These are phyloP conservation scores for Podila verticillata DNA, from an alignment of 192 early-diverging fungal species.

Conservation along the genomic window DNA sequence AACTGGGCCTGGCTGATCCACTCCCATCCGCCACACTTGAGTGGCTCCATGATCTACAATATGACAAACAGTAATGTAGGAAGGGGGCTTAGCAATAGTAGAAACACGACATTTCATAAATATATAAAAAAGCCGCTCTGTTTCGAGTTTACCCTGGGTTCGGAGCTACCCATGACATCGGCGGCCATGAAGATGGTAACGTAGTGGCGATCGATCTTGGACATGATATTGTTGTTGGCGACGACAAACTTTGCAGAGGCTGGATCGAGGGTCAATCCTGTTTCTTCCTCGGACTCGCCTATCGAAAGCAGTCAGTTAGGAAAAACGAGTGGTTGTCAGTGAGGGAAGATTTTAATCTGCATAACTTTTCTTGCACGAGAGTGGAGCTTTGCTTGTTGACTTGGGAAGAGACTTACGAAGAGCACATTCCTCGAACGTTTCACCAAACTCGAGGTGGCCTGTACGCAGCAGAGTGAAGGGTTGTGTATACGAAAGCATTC, in stretches of 20 bases:
- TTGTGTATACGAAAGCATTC: too few relatives aligned
- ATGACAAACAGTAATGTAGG: too few relatives aligned
- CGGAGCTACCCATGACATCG: conserved; percentile 13
- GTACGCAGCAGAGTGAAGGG: background rate
- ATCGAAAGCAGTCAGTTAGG: background rate
- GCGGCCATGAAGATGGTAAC: conserved; percentile 64
- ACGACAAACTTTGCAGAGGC: conserved; percentile 48
- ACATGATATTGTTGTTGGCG: conserved; percentile 64
- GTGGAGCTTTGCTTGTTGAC: background rate
- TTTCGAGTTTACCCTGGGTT: conserved; percentile 16
- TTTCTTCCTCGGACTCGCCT: conserved; percentile 58
- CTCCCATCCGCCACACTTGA: conserved; percentile 39
- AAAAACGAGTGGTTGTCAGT: background rate
- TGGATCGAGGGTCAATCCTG: conserved; percentile 51
- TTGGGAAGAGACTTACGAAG: conserved; percentile 37
- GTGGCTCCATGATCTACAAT: conserved; percentile 36
- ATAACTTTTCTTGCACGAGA: too few relatives aligned
- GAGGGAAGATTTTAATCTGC: background rate
- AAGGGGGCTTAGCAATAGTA: background rate
- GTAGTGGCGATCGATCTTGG: conserved; percentile 60
- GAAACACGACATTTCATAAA: too few relatives aligned
- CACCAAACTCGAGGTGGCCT: conserved; percentile 65
- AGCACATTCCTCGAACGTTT: conserved; percentile 65
- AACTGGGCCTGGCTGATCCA: conserved; percentile 34
- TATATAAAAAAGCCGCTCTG: too few relatives aligned